Evolutionary conservation across 2,329 filamentous ascomycete species (phyloP).

Genomic region (Alternaria sp.): DNA sequence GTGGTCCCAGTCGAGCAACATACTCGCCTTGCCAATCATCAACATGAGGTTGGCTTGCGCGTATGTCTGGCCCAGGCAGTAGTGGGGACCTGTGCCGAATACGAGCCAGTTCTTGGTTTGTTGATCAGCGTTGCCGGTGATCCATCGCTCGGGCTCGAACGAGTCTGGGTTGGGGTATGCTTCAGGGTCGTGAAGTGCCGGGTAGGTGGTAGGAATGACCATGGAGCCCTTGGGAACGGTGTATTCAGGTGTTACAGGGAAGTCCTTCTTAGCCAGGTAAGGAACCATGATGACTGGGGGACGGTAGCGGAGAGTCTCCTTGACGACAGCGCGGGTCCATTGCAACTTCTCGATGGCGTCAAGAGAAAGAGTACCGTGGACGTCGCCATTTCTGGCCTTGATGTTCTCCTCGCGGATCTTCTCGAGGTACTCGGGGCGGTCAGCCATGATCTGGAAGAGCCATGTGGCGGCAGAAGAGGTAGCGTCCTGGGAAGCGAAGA

Average conservation of each 20-base stretch:
- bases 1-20: slow-evolving; percentile 89
- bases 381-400: slow-evolving; percentile 74
- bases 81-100: slow-evolving; percentile 94
- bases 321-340: slow-evolving; percentile 91
- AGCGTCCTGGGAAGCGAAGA: slow-evolving; percentile 97
- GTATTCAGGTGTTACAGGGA: slow-evolving; percentile 86
- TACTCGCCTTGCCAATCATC: slow-evolving; percentile 87
- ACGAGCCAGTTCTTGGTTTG: slow-evolving; percentile 97
- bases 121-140: slow-evolving; percentile 84
- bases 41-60: slow-evolving; percentile 87
- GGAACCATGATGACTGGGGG: slow-evolving; percentile 98
- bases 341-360: slow-evolving; percentile 87
- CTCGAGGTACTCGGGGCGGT: slow-evolving; percentile 90
- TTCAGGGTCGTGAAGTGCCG: slow-evolving; percentile 89
- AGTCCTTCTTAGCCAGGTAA: slow-evolving; percentile 91
- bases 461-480: slow-evolving; percentile 93
- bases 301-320: slow-evolving; percentile 73
- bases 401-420: slow-evolving; percentile 92
- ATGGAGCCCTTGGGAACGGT: slow-evolving; percentile 96
- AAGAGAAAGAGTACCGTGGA: slow-evolving; percentile 73
- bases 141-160: slow-evolving; percentile 65
- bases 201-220: slow-evolving; percentile 90
- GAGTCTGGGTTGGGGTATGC: slow-evolving; percentile 86
- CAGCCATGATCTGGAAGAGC: slow-evolving; percentile 92
- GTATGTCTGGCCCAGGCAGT: slow-evolving; percentile 94